Evolutionary conservation across 192 early-diverging fungal genomes (phyloP).

Genomic region (Dissophora globulifera): DNA sequence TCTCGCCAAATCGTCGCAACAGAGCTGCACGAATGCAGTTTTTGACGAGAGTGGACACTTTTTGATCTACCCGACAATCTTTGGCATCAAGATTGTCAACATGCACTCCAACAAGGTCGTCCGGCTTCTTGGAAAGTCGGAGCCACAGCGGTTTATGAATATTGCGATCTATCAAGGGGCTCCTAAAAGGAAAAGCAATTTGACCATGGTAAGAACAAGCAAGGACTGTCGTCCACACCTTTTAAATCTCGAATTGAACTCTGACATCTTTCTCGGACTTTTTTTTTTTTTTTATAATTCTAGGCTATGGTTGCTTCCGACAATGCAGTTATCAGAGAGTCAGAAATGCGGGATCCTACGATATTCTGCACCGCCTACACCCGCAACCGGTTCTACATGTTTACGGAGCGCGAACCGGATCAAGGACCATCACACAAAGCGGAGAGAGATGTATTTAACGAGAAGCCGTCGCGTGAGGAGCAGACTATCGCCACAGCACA

Average conservation of each 20-base stretch:
- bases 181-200: slow-evolving; percentile 79
- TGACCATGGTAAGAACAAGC: slow-evolving; percentile 83
- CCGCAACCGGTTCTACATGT: slow-evolving; percentile 94
- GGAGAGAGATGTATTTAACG: slow-evolving; percentile 96
- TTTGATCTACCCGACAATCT: slow-evolving; percentile 90
- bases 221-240: too few relatives aligned
- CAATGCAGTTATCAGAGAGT: slow-evolving; percentile 76
- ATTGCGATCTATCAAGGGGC: slow-evolving; percentile 91
- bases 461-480: slow-evolving; percentile 96
- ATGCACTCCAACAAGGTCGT: slow-evolving; percentile 86
- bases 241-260: too few relatives aligned
- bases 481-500: slow-evolving; percentile 85
- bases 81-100: slow-evolving; percentile 96
- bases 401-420: slow-evolving; percentile 88
- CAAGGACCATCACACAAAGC: slow-evolving; percentile 68
- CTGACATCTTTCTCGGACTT: not conserved
- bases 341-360: slow-evolving; percentile 81
- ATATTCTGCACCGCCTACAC: slow-evolving; percentile 92
- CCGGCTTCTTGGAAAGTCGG: slow-evolving; percentile 88
- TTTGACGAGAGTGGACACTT: slow-evolving; percentile 94
- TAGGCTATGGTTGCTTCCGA: slow-evolving; percentile 89
- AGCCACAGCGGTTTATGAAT: slow-evolving; percentile 91
- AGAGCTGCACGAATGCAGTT: slow-evolving; percentile 75
- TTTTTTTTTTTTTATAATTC: slow-evolving; percentile 3
- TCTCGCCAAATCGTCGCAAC: slow-evolving; percentile 79